phyloP scores from a whole-genome alignment of 2,329 filamentous ascomycete species.

The Colletotrichum chrysophilum region DNA sequence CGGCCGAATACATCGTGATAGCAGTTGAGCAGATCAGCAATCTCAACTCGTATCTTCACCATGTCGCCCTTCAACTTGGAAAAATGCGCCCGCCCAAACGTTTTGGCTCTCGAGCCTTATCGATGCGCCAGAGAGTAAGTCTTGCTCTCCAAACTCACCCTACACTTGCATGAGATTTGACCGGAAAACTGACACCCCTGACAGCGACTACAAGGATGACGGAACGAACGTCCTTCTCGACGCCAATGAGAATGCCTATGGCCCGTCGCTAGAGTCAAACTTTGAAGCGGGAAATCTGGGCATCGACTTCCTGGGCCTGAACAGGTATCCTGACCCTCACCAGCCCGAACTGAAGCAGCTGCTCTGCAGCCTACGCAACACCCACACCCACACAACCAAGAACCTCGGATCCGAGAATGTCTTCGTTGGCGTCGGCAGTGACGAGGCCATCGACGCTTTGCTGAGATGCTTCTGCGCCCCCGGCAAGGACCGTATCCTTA shows the following conservation, averaged over 20 bases:
- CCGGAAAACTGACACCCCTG: conserved; percentile 24
- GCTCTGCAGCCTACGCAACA: conserved; percentile 87
- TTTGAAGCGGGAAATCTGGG: conserved; percentile 57
- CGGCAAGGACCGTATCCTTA: conserved; percentile 86
- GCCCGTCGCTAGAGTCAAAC: conserved; percentile 72
- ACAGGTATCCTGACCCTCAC: conserved; percentile 97
- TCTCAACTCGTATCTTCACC: background rate
- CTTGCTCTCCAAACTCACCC: background rate
- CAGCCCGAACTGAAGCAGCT: conserved; percentile 85
- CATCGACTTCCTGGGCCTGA: conserved; percentile 80
- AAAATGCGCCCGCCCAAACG: conserved; percentile 78
- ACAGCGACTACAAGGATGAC: conserved; percentile 97
- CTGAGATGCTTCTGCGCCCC: conserved; percentile 93
- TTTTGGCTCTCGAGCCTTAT: conserved; percentile 78
- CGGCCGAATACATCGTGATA: background rate
- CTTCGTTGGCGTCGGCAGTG: conserved; percentile 94
- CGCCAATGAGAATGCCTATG: conserved; percentile 97
- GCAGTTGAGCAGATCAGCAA: background rate
- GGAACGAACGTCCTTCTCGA: conserved; percentile 95
- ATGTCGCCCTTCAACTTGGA: conserved; percentile 75
- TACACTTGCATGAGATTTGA: background rate
- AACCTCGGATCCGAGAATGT: conserved; percentile 80
- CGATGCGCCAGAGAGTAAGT: conserved; percentile 82
- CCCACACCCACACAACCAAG: conserved; percentile 77
- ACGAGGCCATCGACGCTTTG: conserved; percentile 95